Evolutionary conservation across 2,329 filamentous ascomycete species (phyloP).

Genomic region (Rutstroemia sp.): DNA sequence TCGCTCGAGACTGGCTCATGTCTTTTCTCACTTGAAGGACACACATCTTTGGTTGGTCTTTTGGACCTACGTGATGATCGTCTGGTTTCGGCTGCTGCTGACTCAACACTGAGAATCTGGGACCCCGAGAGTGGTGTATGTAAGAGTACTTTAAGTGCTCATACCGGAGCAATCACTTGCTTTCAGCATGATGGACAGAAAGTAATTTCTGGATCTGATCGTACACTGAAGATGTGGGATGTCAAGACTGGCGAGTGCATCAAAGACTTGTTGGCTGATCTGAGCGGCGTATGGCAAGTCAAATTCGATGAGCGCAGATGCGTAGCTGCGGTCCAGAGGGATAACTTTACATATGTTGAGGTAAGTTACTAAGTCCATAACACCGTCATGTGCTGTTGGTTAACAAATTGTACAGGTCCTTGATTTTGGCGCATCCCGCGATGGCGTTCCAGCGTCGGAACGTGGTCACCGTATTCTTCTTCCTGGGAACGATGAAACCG

Average conservation of each 20-base stretch:
- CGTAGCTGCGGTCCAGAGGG: constrained; percentile 91
- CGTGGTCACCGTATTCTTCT: constrained; percentile 69
- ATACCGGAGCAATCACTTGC: constrained; percentile 95
- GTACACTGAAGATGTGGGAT: constrained; percentile 98
- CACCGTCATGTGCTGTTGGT: not conserved
- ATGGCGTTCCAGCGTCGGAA: constrained; percentile 70
- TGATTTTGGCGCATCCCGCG: constrained; percentile 89
- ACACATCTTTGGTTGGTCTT: constrained; percentile 84
- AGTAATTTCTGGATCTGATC: constrained; percentile 91
- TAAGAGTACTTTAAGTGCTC: constrained; percentile 81
- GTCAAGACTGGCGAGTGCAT: constrained; percentile 86
- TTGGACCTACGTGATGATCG: constrained; percentile 84
- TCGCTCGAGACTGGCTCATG: constrained; percentile 80
- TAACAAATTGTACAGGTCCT: constrained; percentile 62
- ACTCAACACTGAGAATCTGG: constrained; percentile 94
- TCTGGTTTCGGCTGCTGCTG: constrained; percentile 89
- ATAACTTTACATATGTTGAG: constrained; percentile 91
- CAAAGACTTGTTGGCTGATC: constrained; percentile 83
- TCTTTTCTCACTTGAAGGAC: constrained; percentile 85
- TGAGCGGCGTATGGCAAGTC: constrained; percentile 98
- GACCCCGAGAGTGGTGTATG: constrained; percentile 89
- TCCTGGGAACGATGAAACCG: constrained; percentile 14
- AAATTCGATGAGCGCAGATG: constrained; percentile 94
- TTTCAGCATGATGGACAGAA: constrained; percentile 97
- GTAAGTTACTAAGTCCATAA: constrained; percentile 43